A percentile compares a stretch with the other conserved stretches of the same genome.
phyloP scores from a whole-genome alignment of 2,329 filamentous ascomycete genomes.

The Sporothrix schenckii region DNA sequence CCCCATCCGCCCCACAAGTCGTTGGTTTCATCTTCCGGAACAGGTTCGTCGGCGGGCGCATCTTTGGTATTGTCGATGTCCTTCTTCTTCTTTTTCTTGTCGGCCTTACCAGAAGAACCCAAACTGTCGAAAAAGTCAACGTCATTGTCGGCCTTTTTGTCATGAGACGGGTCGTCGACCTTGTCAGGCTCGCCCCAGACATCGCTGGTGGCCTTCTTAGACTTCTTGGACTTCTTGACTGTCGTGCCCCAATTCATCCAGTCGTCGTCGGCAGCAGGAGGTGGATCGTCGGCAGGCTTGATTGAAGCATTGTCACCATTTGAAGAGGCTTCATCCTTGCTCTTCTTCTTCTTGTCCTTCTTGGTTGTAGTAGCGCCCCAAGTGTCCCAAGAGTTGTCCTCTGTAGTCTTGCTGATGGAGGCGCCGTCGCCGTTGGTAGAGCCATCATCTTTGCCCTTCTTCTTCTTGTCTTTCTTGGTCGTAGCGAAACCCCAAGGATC shows the following conservation, averaged over 20 bases:
- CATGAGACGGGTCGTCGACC: conserved; percentile 10
- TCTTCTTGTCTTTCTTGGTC: conserved; percentile 32
- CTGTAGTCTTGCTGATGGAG: conserved; percentile 32
- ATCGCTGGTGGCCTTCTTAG: conserved; percentile 21
- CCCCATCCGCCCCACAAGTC: conserved; percentile 44
- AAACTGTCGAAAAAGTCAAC: conserved; percentile 42
- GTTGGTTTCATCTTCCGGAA: conserved; percentile 37
- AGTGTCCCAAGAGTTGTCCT: conserved; percentile 40
- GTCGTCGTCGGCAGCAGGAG: conserved; percentile 31
- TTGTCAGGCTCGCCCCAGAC: conserved; percentile 34
- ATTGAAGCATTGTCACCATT: conserved; percentile 31
- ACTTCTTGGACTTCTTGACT: conserved; percentile 32
- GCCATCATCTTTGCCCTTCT: conserved; percentile 36
- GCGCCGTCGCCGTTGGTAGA: conserved; percentile 28
- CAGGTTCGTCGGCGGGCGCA: conserved; percentile 48
- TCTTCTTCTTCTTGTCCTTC: conserved; percentile 40
- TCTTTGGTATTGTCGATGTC: conserved; percentile 38
- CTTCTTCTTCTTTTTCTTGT: conserved; percentile 39
- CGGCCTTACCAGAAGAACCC: conserved; percentile 40
- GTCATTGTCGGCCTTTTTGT: conserved; percentile 36
- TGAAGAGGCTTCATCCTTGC: conserved; percentile 33
- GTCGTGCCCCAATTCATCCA: conserved; percentile 33
- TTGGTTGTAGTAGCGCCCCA: conserved; percentile 35
- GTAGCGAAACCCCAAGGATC: conserved; percentile 9
- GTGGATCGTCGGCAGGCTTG: conserved; percentile 24